These are phyloP conservation scores for Priceomyces carsonii DNA, from an alignment of 805 yeast species.

Conservation along the genomic window DNA sequence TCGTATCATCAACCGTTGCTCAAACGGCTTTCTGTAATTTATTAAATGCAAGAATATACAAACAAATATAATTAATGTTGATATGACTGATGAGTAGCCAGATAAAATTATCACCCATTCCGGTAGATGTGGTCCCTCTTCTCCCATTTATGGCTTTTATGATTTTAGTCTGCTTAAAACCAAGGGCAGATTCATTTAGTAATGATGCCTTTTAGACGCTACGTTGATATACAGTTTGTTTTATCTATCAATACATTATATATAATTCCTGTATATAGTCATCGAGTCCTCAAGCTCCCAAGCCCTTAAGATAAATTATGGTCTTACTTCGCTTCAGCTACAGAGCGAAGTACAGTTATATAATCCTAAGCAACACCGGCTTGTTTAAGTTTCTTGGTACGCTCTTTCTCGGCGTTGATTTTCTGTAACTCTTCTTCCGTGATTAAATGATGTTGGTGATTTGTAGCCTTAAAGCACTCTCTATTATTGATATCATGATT, in stretches of 20 bases:
- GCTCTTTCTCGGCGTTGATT: slow-evolving; percentile 32
- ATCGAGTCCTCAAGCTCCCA: too few relatives aligned
- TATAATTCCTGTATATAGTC: slow-evolving; percentile 2
- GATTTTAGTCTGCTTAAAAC: neutral
- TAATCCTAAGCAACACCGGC: slow-evolving; percentile 15
- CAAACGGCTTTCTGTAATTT: slow-evolving; percentile 86
- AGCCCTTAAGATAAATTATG: too few relatives aligned
- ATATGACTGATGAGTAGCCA: slow-evolving; percentile 21
- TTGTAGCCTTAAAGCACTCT: slow-evolving; percentile 17
- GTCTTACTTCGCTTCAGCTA: too few relatives aligned
- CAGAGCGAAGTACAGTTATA: neutral
- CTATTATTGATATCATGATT: slow-evolving; percentile 14
- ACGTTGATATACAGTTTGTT: neutral
- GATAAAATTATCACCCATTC: slow-evolving; percentile 20
- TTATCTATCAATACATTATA: too few relatives aligned
- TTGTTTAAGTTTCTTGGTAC: slow-evolving; percentile 21
- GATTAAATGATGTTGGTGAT: slow-evolving; percentile 66
- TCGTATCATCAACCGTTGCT: slow-evolving; percentile 81
- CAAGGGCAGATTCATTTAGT: neutral
- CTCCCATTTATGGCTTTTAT: neutral
- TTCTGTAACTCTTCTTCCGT: slow-evolving; percentile 61
- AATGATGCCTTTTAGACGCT: neutral
- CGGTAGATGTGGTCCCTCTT: slow-evolving; percentile 5
- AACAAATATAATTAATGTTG: slow-evolving; percentile 20
- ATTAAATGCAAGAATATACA: slow-evolving; percentile 35